Conservation (phyloP, 2,329 filamentous ascomycete genomes). For the Alternaria burnsii region DNA sequence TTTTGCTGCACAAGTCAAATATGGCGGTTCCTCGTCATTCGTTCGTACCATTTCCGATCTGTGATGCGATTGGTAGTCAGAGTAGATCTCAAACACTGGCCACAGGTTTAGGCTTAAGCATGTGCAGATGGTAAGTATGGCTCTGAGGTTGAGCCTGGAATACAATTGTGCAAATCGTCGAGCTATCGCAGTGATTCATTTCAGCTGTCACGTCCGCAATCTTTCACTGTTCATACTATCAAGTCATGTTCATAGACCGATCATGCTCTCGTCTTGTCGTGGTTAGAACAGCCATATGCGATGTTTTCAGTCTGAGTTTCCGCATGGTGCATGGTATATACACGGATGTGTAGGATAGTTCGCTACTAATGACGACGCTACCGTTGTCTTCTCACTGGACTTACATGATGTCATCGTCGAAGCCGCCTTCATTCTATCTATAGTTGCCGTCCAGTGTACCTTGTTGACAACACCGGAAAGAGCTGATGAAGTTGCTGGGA, state of each 20-base stretch:
- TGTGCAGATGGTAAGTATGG: background rate
- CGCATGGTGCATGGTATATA: background rate
- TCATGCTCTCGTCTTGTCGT: background rate
- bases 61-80: background rate
- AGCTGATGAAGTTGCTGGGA: background rate
- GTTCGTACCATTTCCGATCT: background rate
- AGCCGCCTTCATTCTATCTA: background rate
- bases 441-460: background rate
- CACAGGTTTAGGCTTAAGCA: background rate
- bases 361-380: background rate
- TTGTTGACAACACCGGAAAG: background rate
- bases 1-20: background rate
- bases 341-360: background rate
- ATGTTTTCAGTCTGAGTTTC: background rate
- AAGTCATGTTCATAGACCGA: background rate
- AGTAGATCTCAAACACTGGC: background rate
- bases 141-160: background rate
- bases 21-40: background rate
- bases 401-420: background rate
- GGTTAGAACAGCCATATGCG: background rate
- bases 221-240: background rate
- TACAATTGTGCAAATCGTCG: background rate
- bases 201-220: background rate
- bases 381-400: background rate
- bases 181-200: background rate